Conservation (phyloP, 768 basidiomycete genomes). For the Epithele typhae region DNA sequence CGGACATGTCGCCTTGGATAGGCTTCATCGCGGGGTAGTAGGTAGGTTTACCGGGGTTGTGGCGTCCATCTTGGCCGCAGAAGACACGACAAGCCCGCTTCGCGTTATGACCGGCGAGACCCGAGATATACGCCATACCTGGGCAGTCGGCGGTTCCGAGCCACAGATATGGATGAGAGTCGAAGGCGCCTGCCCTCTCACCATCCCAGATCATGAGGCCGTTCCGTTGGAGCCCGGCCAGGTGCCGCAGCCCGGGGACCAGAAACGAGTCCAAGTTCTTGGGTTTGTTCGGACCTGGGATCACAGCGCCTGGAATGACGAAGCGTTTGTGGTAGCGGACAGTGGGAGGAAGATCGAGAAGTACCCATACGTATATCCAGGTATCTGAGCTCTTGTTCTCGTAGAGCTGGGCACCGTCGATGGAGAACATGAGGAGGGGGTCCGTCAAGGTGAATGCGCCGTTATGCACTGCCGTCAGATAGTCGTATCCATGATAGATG, state of each 20-base stretch:
- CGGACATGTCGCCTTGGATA: too few species aligned
- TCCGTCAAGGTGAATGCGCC: too few species aligned
- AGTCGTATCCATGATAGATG: too few species aligned
- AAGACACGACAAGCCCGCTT: too few species aligned
- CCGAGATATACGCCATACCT: too few species aligned
- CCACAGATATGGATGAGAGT: too few species aligned
- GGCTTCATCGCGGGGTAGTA: too few species aligned
- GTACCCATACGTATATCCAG: slow-evolving; percentile 3
- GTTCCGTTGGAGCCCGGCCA: slow-evolving; percentile 1
- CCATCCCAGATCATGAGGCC: slow-evolving; percentile 28
- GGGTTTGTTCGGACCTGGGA: slow-evolving; percentile 29
- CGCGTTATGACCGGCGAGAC: too few species aligned
- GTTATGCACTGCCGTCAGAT: too few species aligned
- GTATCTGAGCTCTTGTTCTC: slow-evolving; percentile 28
- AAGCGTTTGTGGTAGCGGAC: slow-evolving; percentile 25
- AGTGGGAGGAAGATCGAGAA: slow-evolving; percentile 19
- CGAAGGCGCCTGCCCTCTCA: background rate
- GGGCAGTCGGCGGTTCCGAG: too few species aligned
- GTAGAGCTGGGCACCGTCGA: slow-evolving; percentile 5
- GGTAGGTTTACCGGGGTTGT: too few species aligned
- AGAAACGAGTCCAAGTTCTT: slow-evolving; percentile 29
- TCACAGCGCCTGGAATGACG: slow-evolving; percentile 22
- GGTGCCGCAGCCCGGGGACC: slow-evolving; percentile 24
- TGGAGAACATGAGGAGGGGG: slow-evolving; percentile 16
- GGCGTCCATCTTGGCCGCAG: too few species aligned